Percentiles rank a stretch among this genome's conserved stretches.
Evolutionary conservation across 1,139 yeast species (phyloP).

Genomic region (Wickerhamomyces sp.): DNA sequence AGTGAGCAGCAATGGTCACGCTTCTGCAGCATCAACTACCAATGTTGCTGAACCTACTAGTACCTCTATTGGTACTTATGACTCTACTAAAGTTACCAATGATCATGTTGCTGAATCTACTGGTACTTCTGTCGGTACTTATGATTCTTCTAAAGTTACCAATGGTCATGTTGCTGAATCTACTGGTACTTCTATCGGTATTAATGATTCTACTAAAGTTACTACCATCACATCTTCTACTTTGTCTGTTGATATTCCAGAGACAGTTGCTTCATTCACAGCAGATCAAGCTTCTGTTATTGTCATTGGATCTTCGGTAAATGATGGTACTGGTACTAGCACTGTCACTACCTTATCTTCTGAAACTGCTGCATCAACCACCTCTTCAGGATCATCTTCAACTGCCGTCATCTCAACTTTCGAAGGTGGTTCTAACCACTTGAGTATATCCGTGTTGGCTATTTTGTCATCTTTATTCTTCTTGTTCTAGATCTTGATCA

Average conservation of each 20-base stretch:
- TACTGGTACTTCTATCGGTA: slow-evolving; percentile 7
- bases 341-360: neutral
- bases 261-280: neutral
- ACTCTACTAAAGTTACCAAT: slow-evolving; percentile 1
- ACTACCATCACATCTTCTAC: neutral
- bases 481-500: too few relatives aligned
- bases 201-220: slow-evolving; percentile 1
- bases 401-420: neutral
- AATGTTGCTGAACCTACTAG: slow-evolving; percentile 3
- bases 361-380: neutral
- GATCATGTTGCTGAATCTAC: slow-evolving; percentile 3
- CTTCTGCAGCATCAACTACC: slow-evolving; percentile 2
- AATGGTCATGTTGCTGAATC: slow-evolving; percentile 1
- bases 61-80: slow-evolving; percentile 3
- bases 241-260: neutral
- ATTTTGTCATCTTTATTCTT: neutral
- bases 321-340: neutral
- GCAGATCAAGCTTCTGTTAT: neutral
- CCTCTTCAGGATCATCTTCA: neutral
- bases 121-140: slow-evolving; percentile 6
- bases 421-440: slow-evolving; percentile 1
- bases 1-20: too few relatives aligned
- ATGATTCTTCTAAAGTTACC: slow-evolving; percentile 3
- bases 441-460: neutral
- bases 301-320: neutral